Evolutionary conservation across 2,329 filamentous ascomycete species (phyloP), one percentile per base, ranked within the genome.

Genomic region (Elsinoe ampelina): DNA sequence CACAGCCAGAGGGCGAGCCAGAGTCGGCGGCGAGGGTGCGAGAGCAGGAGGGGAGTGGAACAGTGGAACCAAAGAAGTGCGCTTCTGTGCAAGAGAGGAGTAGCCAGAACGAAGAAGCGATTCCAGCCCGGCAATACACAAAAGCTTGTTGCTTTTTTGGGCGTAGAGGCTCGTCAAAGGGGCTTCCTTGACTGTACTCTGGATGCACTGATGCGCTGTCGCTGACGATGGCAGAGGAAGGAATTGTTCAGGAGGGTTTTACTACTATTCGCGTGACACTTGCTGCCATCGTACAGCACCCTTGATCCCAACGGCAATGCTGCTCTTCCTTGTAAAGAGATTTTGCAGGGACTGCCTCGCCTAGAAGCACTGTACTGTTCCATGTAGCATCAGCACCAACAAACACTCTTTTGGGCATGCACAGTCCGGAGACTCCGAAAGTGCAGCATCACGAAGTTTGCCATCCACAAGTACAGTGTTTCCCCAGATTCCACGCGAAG

Each of bases 121-220:
- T 30, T 30, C 26, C 26, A 30, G 26, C 26, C 26, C 26, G 26
- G 26, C 41, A 45, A 45, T 19, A 19, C 26, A 22, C 41, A 22
- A 45, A 19, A 19, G 19, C 26, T 45, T 50, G 22, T 50, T 50
- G 26, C 45, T 50, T 50, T 50, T 50, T 50, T 35, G 15, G 45
- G 45, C 20, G 17, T 45, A 22, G 41, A 48, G 11, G 10, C 22
- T 35, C 5, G 13, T 26, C 30, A 13, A 15, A 15, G 12, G 36
- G 12, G 36, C 36, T n/a, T 8, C 36, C 36, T 38, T 38, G 36
- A 13, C 15, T 38, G 36, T 38, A 8, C 43, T 17, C 15, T 48
- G 43, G 22, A 19, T 45, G 41, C 41, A 45, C 41, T 45, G 41
- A 45, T 45, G 41, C 41, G 41, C 20, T 45, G 41, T 45, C 41